These are phyloP conservation scores for Herpetomonas samuelpessoai DNA, from an alignment of 208 protist genomes.

Conservation along the genomic window DNA sequence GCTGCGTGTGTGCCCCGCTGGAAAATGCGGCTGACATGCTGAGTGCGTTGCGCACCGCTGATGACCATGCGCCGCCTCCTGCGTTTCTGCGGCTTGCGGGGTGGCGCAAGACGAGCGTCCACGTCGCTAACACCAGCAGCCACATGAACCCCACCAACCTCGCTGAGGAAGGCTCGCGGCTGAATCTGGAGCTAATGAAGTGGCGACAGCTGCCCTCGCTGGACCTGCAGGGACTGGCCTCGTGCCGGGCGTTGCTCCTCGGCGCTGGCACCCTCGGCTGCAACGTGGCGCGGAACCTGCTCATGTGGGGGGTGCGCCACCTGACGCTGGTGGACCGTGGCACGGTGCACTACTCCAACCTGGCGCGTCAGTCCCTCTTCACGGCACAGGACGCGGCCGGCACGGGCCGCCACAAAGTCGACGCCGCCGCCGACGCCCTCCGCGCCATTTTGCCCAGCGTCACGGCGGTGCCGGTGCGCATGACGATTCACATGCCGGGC, in stretches of 20 bases:
- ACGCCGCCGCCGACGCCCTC: slow-evolving; percentile 86
- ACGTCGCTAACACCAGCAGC: slow-evolving; percentile 55
- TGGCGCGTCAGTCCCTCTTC: slow-evolving; percentile 92
- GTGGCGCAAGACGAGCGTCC: slow-evolving; percentile 36
- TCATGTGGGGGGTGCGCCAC: slow-evolving; percentile 96
- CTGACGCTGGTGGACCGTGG: slow-evolving; percentile 97
- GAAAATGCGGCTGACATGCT: neutral
- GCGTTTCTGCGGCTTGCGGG: slow-evolving; percentile 28
- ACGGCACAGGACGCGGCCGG: slow-evolving; percentile 76
- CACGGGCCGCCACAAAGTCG: slow-evolving; percentile 81
- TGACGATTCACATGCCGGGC: slow-evolving; percentile 98
- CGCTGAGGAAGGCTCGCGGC: slow-evolving; percentile 56
- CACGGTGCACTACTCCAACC: slow-evolving; percentile 96
- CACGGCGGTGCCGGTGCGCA: slow-evolving; percentile 25
- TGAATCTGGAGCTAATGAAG: slow-evolving; percentile 98
- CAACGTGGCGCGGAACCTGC: slow-evolving; percentile 95
- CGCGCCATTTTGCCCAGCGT: slow-evolving; percentile 88
- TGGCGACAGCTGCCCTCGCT: slow-evolving; percentile 96
- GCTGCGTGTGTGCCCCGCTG: slow-evolving; percentile 1
- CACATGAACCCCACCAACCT: slow-evolving; percentile 88
- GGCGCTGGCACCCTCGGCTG: slow-evolving; percentile 98
- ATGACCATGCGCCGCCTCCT: slow-evolving; percentile 4
- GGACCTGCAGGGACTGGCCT: slow-evolving; percentile 83
- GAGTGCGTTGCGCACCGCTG: neutral
- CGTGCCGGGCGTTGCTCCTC: slow-evolving; percentile 92